Conservation (phyloP, 495 filamentous ascomycete species). For the Astrothelium macrocarpum region DNA sequence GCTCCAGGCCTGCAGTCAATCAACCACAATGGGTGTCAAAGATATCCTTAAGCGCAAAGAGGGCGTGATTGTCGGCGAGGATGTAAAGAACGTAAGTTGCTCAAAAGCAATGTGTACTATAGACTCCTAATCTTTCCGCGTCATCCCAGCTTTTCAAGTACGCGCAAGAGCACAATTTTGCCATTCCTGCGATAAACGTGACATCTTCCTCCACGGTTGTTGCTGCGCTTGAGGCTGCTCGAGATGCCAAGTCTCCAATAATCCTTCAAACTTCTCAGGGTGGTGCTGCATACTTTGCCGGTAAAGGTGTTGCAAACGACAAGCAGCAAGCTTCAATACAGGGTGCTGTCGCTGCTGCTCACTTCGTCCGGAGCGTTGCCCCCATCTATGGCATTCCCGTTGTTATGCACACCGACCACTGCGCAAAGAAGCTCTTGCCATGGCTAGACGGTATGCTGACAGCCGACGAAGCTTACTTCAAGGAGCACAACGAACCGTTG, state of each 20-base stretch:
- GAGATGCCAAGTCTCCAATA: constrained; percentile 77
- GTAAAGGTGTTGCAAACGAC: constrained; percentile 82
- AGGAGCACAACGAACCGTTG: constrained; percentile 80
- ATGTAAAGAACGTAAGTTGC: constrained; percentile 47
- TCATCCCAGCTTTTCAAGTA: constrained; percentile 63
- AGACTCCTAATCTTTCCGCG: neutral
- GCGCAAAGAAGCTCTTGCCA: constrained; percentile 37
- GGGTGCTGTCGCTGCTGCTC: constrained; percentile 77
- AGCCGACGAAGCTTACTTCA: constrained; percentile 86
- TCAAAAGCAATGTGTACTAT: neutral
- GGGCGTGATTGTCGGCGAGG: constrained; percentile 81
- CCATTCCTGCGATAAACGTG: constrained; percentile 90
- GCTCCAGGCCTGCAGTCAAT: neutral
- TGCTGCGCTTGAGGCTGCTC: constrained; percentile 82
- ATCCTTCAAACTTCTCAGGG: constrained; percentile 89
- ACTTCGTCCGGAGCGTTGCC: constrained; percentile 86
- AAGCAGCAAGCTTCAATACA: constrained; percentile 82
- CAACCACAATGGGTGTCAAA: constrained; percentile 3
- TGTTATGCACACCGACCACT: constrained; percentile 73
- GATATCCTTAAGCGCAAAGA: constrained; percentile 58
- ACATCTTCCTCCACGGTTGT: constrained; percentile 87
- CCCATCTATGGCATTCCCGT: constrained; percentile 85
- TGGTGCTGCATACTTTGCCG: constrained; percentile 88
- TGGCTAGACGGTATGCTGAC: constrained; percentile 97
- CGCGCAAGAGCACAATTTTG: constrained; percentile 72